These are phyloP conservation scores for Phaffia rhodozyma DNA, from an alignment of 1,284 basidiomycete genomes.

Conservation along the genomic window DNA sequence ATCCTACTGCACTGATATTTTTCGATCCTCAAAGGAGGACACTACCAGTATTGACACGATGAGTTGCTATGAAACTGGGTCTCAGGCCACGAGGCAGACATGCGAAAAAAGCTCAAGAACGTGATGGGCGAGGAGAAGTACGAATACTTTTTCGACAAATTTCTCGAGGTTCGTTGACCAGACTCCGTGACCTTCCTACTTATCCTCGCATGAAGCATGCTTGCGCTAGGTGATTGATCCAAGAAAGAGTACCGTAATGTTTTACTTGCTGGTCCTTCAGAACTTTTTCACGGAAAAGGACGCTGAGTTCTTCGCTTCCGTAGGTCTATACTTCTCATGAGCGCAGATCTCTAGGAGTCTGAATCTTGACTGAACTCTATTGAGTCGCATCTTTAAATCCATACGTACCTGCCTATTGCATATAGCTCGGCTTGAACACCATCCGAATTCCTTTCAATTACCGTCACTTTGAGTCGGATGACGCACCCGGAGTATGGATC, in stretches of 20 bases:
- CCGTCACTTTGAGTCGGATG: slow-evolving; percentile 32
- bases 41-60: background rate
- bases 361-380: slow-evolving; percentile 16
- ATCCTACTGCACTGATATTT: slow-evolving; percentile 4
- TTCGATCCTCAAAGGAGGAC: background rate
- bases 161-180: slow-evolving; percentile 22
- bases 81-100: slow-evolving; percentile 48
- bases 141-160: slow-evolving; percentile 65
- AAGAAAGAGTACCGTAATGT: background rate
- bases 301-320: slow-evolving; percentile 42
- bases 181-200: slow-evolving; percentile 17
- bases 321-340: background rate
- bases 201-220: too few relatives aligned
- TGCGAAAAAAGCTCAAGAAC: slow-evolving; percentile 52
- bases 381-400: too few relatives aligned
- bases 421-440: slow-evolving; percentile 37
- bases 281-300: slow-evolving; percentile 61
- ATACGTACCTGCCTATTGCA: too few relatives aligned
- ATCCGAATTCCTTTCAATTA: slow-evolving; percentile 29
- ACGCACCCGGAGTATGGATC: slow-evolving; percentile 32
- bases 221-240: background rate
- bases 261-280: slow-evolving; percentile 40
- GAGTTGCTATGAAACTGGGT: too few relatives aligned
- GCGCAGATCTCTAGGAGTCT: background rate
- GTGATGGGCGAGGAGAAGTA: slow-evolving; percentile 55